Conservation (phyloP, 768 basidiomycete species). For the Scleroderma bovista region DNA sequence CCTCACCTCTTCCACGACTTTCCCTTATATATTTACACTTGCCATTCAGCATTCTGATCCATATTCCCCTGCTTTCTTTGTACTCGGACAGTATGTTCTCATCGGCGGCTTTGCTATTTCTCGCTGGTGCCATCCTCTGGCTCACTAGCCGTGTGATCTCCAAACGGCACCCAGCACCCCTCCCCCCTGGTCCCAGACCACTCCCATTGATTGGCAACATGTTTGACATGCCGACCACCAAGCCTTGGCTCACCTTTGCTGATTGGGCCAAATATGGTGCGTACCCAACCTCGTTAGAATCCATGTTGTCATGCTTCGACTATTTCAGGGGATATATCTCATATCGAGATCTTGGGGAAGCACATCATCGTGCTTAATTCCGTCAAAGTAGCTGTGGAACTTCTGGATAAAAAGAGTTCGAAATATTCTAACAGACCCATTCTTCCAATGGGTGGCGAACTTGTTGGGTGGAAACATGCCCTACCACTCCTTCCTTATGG, state of each 20-base stretch:
- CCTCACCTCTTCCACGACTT: too few relatives aligned
- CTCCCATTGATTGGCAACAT: slow-evolving; percentile 48
- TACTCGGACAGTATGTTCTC: too few relatives aligned
- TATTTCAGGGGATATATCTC: slow-evolving; percentile 19
- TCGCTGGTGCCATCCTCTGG: too few relatives aligned
- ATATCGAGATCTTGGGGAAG: slow-evolving; percentile 34
- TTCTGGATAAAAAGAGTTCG: slow-evolving; percentile 48
- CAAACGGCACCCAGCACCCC: background rate
- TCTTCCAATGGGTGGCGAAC: slow-evolving; percentile 13
- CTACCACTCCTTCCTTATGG: slow-evolving; percentile 5
- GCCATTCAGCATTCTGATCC: too few relatives aligned
- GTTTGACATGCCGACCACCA: slow-evolving; percentile 44
- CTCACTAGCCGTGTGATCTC: too few relatives aligned
- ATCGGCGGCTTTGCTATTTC: too few relatives aligned
- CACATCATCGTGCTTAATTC: slow-evolving; percentile 48
- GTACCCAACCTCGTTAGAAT: slow-evolving; percentile 7
- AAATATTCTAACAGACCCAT: slow-evolving; percentile 39
- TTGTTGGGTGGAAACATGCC: slow-evolving; percentile 10
- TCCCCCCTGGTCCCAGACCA: slow-evolving; percentile 19
- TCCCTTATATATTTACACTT: too few relatives aligned
- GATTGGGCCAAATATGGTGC: slow-evolving; percentile 49
- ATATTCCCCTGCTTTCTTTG: too few relatives aligned
- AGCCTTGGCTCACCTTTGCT: slow-evolving; percentile 49
- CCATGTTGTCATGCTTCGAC: background rate
- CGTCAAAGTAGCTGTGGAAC: slow-evolving; percentile 37